Base-by-base conservation (phyloP, 2,329 filamentous ascomycete genomes). In the Cytospora chrysosperma region DNA sequence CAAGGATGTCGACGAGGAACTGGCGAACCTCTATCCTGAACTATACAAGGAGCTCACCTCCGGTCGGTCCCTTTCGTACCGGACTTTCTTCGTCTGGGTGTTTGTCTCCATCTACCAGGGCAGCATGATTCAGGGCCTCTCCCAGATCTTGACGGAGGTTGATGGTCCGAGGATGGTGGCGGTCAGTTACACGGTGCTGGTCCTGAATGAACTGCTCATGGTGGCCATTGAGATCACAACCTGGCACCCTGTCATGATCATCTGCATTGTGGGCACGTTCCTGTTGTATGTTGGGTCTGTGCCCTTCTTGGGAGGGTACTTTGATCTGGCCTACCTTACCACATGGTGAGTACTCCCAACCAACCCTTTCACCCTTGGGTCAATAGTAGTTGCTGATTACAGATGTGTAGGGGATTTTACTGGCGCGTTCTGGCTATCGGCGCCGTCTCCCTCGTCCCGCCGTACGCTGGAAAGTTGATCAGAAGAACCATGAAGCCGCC, bases 31-130 rank as follows among this genome's bases (percentile, higher is more conserved):
- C 5, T 99, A 99, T 74, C 96, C 95, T 0, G 95, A 99, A 72
- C 85, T 99, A 2, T 99, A 99, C 83, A 96, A 96, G 73, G 96
- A 99, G 74, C 82, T 99, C n/a, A 97, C 94, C 0, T 86, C 87
- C 0, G 94, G 94, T 12, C 88, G 91, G 17, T 93, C 90, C 6
- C 83, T 99, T 21, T 93, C 89, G 58, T 98, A 98, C 77, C 88
- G 90, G 61, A 97, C 93, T 13, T 99, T 99, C 79, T 97, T 97
- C 79, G 88, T 94, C 67, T 99, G 96, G 96, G 92, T 98, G 7
- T 82, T 93, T 19, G 92, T 99, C 13, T 96, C 91, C 43, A 87
- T 99, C 69, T 99, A 99, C 77, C 95, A 99, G 75, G 95, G 95
- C 57, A 86, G 91, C 68, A 89, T 98, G 73, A 98, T 99, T 71